Base-by-base conservation (phyloP, 1,284 basidiomycete genomes). In the Microbotryum silenes-acaulis region DNA sequence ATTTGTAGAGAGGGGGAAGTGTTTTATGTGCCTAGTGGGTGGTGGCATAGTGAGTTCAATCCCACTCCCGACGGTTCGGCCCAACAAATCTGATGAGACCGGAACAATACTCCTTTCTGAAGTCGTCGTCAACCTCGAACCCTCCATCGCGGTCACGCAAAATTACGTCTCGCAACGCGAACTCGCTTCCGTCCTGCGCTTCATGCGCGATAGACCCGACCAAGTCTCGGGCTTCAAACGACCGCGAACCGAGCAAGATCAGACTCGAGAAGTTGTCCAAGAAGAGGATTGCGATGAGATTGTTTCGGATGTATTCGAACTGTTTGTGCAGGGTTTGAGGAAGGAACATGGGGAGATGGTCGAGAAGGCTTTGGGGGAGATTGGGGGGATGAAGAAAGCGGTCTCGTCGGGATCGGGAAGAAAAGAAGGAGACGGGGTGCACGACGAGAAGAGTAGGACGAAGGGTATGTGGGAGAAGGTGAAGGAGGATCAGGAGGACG, bases 131-230 rank as follows among this genome's bases (percentile, higher is more conserved):
- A 74, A 75, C 56, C 65, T 75, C 33, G 69, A 72, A 33, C 64
- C 71, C 16, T 71, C 73, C 6, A 74, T 78, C 9, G 77, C 77
- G 2, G 70, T 79, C 45, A 79, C 78, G 8, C 78, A 79, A 63
- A 79, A 79, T 69, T 78, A 77, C 69, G 76, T 78, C 29, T 77
- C 76, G 4, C 68, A 70, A 7, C 62, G 70, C n/a, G 77, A 78
- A 63, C 69, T 79, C 23, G 69, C 71, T 3, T 63, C 69, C 27
- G 77, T 78, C 44, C 69, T 79, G 18, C 68, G 71, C 51, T 79
- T 79, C 63, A 74, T 79, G 71, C 73, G 74, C 51, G 70, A 77
- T 67, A 72, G 73, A 48, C 66, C 74, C 0, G 75, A 77, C 27
- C 78, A 79, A 59, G 70, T 78, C 6, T 77, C 76, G 1, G 78